Base-by-base conservation (phyloP, 805 yeast species). In the Lachancea waltii region DNA sequence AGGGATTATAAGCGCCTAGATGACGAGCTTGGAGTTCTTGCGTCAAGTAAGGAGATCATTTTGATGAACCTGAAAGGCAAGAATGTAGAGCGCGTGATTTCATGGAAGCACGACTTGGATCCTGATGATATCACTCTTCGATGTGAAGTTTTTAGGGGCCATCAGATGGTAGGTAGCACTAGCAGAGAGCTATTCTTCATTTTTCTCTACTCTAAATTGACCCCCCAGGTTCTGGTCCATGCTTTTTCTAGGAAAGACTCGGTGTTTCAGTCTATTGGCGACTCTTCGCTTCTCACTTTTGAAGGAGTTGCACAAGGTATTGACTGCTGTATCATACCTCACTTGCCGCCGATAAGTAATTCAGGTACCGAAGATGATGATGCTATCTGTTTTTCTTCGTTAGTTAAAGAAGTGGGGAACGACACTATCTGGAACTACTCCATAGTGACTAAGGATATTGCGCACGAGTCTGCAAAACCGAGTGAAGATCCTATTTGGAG, bases 101-200 rank as follows among this genome's bases (percentile, higher is more conserved):
- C 89, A 0, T 83, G 94, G 89, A 81, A 79, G 43, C 95, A 86
- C 56, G 73, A 62, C 43, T 57, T 82, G 16, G 69, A 70, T 30
- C 66, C 71, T 6, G 45, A 54, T 1, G 95, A 85, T 47, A 69
- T 72, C 1, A 68, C 85, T 0, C 47, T 79, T 38, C 61, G 54
- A 36, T 40, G 81, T 37, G 45, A 54, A 2, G 51, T 69, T 2
- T 53, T 60, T 34, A 22, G 37, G n/a, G n/a, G n/a, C n/a, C n/a
- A n/a, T n/a, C n/a, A n/a, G 18, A 11, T 19, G 8, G 37, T 20
- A 11, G 10, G 11, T 13, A 19, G 13, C 20, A 39, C 33, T 9
- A 34, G 30, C 14, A 31, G 22, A 3, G 35, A 35, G 5, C 33
- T 45, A 3, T 36, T 49, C 26, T 33, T 50, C 20, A 38, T 41